A percentile compares a stretch with the other conserved stretches of the same genome.
Evolutionary conservation across 139 green algal species (phyloP).

Genomic region (Desmodesmus armatus): DNA sequence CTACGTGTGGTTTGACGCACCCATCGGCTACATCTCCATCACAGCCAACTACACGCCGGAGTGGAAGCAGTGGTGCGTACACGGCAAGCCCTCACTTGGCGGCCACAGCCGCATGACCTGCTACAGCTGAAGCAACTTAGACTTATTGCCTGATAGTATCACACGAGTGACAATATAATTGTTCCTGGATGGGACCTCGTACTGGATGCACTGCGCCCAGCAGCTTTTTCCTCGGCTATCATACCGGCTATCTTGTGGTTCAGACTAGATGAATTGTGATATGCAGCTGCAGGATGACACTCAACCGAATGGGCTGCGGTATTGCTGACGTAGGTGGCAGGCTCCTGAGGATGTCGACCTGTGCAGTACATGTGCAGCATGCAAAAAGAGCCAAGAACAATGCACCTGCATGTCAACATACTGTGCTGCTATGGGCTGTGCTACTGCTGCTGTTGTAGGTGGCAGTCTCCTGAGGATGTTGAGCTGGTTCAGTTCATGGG

Average conservation of each 20-base stretch:
- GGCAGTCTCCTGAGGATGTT: conserved; percentile 77
- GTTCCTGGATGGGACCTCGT: too few species aligned
- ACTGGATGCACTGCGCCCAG: too few species aligned
- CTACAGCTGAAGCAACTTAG: too few species aligned
- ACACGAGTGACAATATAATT: too few species aligned
- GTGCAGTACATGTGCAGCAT: conserved; percentile 92
- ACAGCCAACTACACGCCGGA: conserved; percentile 89
- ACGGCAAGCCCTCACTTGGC: too few species aligned
- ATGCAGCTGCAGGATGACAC: too few species aligned
- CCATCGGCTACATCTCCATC: conserved; percentile 98
- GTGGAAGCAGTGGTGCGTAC: conserved; percentile 38
- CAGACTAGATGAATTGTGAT: too few species aligned
- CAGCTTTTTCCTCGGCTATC: too few species aligned
- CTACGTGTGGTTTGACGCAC: conserved; percentile 99
- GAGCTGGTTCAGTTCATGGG: conserved; percentile 99
- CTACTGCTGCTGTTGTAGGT: conserved; percentile 1
- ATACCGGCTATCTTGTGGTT: too few species aligned
- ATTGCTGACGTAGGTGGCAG: background rate
- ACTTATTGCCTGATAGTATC: too few species aligned
- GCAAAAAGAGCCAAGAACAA: background rate
- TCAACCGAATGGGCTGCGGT: too few species aligned
- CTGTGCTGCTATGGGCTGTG: background rate
- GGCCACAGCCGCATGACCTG: too few species aligned
- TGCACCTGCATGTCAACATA: background rate
- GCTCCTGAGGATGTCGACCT: conserved; percentile 89